Evolutionary conservation across 805 yeast species (phyloP), one percentile per base, ranked within the genome.

Genomic region (Sungouiozyma ichnusensis): DNA sequence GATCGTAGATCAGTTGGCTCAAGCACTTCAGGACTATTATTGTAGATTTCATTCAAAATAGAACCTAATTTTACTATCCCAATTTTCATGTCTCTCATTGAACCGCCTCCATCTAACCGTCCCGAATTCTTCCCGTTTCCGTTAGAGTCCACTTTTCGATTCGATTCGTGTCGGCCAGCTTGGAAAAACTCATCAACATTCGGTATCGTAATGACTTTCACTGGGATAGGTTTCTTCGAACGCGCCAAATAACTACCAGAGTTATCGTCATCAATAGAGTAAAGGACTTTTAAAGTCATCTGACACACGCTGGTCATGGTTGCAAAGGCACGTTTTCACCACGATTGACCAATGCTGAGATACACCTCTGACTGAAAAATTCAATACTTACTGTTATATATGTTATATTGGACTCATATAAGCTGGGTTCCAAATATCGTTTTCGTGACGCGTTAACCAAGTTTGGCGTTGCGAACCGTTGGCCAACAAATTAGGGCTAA

Each of bases 241-340:
- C 66, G 48, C 3, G 66, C 57, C 20, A 62, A 38, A 41, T 57
- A 62, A 19, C 53, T 55, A 3, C 20, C n/a, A 14, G 57, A 50
- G n/a, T n/a, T n/a, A 2, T 57, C 49, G 35, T 53, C 57, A 33
- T 53, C 66, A 38, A 60, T 44, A 27, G 61, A 47, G 41, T 54
- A 59, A 44, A 64, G 48, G 41, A 65, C 51, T 50, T 60, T 59
- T 48, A 66, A 46, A 39, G 63, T 48, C 61, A 64, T 58, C 24
- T 20, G 37, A 3, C 51, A 45, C 9, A 49, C 33, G 20, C 50
- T 53, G 16, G 53, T 42, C 60, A 56, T 56, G 11, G 18, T 39
- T 37, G 15, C 13, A 34, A 8, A n/a, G n/a, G n/a, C n/a, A n/a
- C n/a, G n/a, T n/a, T n/a, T n/a, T n/a, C n/a, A n/a, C n/a, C n/a